phyloP scores from a whole-genome alignment of 768 basidiomycete species.

The Arthromyces matolae region DNA sequence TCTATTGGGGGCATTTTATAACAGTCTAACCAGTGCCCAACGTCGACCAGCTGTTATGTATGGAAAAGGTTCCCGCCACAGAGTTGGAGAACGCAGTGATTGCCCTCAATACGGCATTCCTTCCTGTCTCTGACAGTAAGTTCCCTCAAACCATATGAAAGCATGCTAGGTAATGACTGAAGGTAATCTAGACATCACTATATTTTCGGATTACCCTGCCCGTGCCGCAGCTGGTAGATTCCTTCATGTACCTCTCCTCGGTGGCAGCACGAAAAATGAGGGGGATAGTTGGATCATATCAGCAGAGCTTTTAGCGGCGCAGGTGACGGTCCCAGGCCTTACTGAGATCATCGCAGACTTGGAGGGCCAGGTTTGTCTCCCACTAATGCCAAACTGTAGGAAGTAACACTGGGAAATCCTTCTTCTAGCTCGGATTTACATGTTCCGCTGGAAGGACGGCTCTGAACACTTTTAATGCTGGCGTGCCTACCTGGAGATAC shows the following conservation, averaged over 20 bases:
- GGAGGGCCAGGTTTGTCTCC: conserved; percentile 24
- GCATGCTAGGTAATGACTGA: too few relatives aligned
- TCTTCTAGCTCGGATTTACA: conserved; percentile 21
- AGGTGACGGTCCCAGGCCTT: conserved; percentile 24
- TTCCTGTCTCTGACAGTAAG: too few relatives aligned
- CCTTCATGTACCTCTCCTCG: conserved; percentile 14
- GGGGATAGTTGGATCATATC: conserved; percentile 30
- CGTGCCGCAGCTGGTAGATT: conserved; percentile 17
- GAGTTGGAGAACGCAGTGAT: too few relatives aligned
- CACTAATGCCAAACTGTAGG: not conserved
- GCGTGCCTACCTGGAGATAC: conserved; percentile 18
- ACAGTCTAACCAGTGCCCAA: conserved; percentile 16
- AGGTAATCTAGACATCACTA: too few relatives aligned
- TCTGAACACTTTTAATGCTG: conserved; percentile 23
- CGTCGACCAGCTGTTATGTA: conserved; percentile 31
- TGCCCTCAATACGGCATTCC: too few relatives aligned
- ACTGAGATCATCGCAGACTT: conserved; percentile 27
- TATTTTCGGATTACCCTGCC: conserved; percentile 25
- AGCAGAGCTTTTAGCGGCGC: conserved; percentile 21
- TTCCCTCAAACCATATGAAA: conserved; percentile 8
- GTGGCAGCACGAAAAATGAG: conserved; percentile 31
- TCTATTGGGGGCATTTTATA: not conserved
- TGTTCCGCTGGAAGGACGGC: conserved; percentile 28
- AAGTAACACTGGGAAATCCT: not conserved
- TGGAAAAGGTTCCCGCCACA: conserved; percentile 29